phyloP scores from a whole-genome alignment of 2,329 filamentous ascomycete species.

The Alternaria arbusti region DNA sequence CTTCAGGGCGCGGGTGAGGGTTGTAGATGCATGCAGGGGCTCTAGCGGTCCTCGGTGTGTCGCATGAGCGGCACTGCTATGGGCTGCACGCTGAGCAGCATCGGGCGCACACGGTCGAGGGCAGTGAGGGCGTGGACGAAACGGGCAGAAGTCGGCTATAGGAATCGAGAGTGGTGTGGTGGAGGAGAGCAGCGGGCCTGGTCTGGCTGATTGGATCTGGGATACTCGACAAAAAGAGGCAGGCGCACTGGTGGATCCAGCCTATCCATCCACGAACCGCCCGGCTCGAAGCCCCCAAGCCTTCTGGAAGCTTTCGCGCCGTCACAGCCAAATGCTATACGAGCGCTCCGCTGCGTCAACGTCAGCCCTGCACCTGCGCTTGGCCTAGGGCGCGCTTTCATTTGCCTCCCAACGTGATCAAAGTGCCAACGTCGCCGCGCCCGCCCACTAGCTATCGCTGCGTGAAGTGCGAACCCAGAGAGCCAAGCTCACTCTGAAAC shows the following conservation, averaged over 20 bases:
- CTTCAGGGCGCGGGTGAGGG: background rate
- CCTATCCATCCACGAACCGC: conserved; percentile 4
- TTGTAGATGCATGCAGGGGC: conserved; percentile 22
- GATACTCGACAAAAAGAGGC: conserved; percentile 15
- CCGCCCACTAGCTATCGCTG: background rate
- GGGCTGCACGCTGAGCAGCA: conserved; percentile 37
- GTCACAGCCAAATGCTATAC: background rate
- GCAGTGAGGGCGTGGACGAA: background rate
- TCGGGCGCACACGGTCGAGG: conserved; percentile 24
- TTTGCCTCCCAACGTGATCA: background rate
- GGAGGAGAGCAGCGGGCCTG: conserved; percentile 17
- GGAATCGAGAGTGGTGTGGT: background rate
- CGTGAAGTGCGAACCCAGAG: conserved; percentile 13
- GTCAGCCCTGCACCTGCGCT: conserved; percentile 4
- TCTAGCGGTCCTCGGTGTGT: conserved; percentile 27
- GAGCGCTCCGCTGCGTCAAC: conserved; percentile 13
- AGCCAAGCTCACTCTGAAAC: conserved; percentile 24
- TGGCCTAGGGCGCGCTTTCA: background rate
- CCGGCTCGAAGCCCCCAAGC: conserved; percentile 16
- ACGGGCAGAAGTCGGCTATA: conserved; percentile 6
- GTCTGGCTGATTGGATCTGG: conserved; percentile 3
- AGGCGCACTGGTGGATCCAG: conserved; percentile 12
- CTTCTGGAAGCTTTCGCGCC: conserved; percentile 22
- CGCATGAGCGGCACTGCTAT: conserved; percentile 40
- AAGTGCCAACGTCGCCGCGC: conserved; percentile 5